Evolutionary conservation across 257 asterid genomes (phyloP).

Genomic region (Gentiana dahurica): DNA sequence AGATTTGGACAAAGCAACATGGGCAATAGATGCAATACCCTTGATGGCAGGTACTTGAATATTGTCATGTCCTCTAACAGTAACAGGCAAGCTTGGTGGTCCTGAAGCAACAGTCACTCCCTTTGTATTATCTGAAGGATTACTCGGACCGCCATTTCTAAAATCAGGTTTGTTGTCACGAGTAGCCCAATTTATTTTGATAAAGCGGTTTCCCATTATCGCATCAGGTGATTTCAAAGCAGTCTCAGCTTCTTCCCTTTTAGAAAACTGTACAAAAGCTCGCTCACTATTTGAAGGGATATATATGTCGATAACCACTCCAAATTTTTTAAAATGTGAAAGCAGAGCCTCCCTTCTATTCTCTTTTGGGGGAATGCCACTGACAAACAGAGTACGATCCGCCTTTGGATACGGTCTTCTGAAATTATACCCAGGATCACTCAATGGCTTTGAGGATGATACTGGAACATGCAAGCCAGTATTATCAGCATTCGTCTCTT

Average conservation of each 20-base stretch:
- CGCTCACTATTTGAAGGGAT: conserved; percentile 58
- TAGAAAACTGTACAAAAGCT: conserved; percentile 89
- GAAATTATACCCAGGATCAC: conserved; percentile 36
- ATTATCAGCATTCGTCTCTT: conserved; percentile 34
- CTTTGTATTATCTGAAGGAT: conserved; percentile 19
- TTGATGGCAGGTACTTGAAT: conserved; percentile 30
- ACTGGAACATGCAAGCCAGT: conserved; percentile 31
- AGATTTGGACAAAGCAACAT: conserved; percentile 21
- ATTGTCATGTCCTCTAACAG: conserved; percentile 44
- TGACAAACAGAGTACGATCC: conserved; percentile 67
- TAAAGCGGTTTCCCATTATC: conserved; percentile 94
- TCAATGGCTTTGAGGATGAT: conserved; percentile 34
- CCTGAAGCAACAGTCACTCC: conserved; percentile 21
- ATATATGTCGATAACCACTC: conserved; percentile 71
- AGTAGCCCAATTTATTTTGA: conserved; percentile 96
- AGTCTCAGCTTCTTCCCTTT: conserved; percentile 89
- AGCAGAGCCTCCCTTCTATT: conserved; percentile 85
- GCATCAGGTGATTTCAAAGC: conserved; percentile 96
- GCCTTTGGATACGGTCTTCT: conserved; percentile 70
- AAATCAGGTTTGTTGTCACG: conserved; percentile 73
- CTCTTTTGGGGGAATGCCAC: conserved; percentile 72
- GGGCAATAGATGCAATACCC: conserved; percentile 22
- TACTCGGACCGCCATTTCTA: conserved; percentile 31
- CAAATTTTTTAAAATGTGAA: conserved; percentile 87
- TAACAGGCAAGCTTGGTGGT: conserved; percentile 13